These are phyloP conservation scores for Hypocreales sp. DNA, from an alignment of 2,329 filamentous ascomycete species.

Conservation along the genomic window DNA sequence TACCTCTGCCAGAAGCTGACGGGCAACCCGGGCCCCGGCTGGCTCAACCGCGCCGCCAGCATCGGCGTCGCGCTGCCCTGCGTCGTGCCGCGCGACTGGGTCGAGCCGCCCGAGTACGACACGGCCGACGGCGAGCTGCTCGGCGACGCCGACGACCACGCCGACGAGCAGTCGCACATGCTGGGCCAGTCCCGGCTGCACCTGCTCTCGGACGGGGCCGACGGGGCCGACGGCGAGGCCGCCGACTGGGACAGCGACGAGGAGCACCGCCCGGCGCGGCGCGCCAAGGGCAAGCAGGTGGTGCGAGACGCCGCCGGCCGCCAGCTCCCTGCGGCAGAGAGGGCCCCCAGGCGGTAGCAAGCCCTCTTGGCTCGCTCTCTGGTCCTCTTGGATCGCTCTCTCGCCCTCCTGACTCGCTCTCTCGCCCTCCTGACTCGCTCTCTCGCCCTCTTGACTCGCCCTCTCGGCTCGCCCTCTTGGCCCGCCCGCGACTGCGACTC, in stretches of 20 bases:
- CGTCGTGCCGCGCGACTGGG: conserved; percentile 69
- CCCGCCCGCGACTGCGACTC: no score
- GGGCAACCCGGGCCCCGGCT: conserved; percentile 50
- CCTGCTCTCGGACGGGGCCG: conserved; percentile 10
- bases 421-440: background rate
- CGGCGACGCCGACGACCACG: conserved; percentile 33
- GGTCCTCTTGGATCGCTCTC: no score
- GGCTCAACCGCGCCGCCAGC: conserved; percentile 73
- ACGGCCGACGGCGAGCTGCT: conserved; percentile 56
- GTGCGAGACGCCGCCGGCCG: conserved; percentile 35
- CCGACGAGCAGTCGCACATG: conserved; percentile 43
- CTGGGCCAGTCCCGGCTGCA: conserved; percentile 24
- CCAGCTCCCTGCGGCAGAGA: conserved; percentile 34
- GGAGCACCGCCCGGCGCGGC: conserved; percentile 22
- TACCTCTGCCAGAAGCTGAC: conserved; percentile 62
- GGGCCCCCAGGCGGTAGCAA: conserved; percentile 22
- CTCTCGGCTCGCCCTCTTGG: no score
- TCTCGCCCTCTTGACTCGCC: no score
- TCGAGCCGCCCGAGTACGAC: conserved; percentile 63
- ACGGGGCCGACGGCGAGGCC: conserved; percentile 10
- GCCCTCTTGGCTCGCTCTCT: no score
- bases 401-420: no score
- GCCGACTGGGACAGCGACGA: conserved; percentile 29
- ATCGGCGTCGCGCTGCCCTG: conserved; percentile 71
- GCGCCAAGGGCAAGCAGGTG: conserved; percentile 27